These are phyloP conservation scores for Rutstroemia sp. DNA, from an alignment of 2,329 filamentous ascomycete genomes.

Conservation along the genomic window DNA sequence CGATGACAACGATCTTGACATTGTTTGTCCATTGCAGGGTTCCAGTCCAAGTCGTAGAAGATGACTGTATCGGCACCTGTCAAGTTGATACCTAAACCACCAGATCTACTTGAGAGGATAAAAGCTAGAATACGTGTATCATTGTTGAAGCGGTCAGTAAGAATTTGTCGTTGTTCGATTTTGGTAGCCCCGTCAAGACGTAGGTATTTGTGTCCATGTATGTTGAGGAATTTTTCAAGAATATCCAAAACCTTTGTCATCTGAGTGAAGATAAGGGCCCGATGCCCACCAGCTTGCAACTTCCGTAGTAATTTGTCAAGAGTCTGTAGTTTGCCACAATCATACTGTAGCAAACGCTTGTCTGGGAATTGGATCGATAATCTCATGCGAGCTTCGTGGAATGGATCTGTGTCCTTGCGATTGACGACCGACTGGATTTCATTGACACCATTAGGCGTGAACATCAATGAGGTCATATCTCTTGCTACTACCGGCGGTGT, in stretches of 20 bases:
- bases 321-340: slow-evolving; percentile 92
- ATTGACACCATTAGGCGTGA: slow-evolving; percentile 53
- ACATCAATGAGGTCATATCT: slow-evolving; percentile 61
- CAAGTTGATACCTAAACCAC: slow-evolving; percentile 90
- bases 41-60: slow-evolving; percentile 99
- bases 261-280: slow-evolving; percentile 96
- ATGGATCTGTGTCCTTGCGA: slow-evolving; percentile 65
- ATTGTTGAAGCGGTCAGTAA: slow-evolving; percentile 95
- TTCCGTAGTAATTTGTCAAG: slow-evolving; percentile 80
- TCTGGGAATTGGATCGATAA: slow-evolving; percentile 95
- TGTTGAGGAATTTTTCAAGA: slow-evolving; percentile 93
- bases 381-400: slow-evolving; percentile 88
- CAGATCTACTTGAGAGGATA: slow-evolving; percentile 90
- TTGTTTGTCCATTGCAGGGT: slow-evolving; percentile 98
- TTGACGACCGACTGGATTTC: slow-evolving; percentile 49
- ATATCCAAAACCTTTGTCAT: slow-evolving; percentile 99
- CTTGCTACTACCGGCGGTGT: slow-evolving; percentile 82
- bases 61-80: slow-evolving; percentile 97
- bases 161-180: slow-evolving; percentile 87
- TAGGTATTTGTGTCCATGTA: slow-evolving; percentile 94
- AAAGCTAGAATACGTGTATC: slow-evolving; percentile 90
- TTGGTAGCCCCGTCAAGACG: slow-evolving; percentile 95
- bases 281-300: slow-evolving; percentile 82
- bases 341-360: slow-evolving; percentile 91
- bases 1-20: slow-evolving; percentile 96